Base-by-base conservation (phyloP, 2,329 filamentous ascomycete species). In the Fusarium globosum region DNA sequence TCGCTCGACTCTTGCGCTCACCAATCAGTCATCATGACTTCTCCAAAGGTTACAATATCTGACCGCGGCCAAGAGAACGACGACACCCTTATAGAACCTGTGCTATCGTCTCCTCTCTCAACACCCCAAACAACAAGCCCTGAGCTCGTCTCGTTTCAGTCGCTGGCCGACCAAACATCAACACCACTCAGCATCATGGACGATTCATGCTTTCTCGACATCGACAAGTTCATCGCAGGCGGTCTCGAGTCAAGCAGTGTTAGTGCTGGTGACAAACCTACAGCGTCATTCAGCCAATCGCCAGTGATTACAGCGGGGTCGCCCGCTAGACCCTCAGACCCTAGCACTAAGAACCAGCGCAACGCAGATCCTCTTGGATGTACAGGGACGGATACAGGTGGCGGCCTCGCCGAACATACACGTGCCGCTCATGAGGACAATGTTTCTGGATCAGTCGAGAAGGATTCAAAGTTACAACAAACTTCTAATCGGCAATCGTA, bases 171-270 rank as follows among this genome's bases (percentile, higher is more conserved):
- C 58, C 77, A 77, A 57, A 79, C 63, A 43, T 70, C 71, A 58
- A 80, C 78, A 64, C 78, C 78, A 43, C 68, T 80, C 52, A 80
- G 78, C 55, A 75, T 78, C 57, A 69, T 80, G 57, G 74, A 79
- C 66, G 78, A 80, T 64, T 77, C 76, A 60, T 78, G 67, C 56
- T 72, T 68, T 46, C 48, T 66, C 41, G 71, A 68, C 23, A 45
- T 57, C 41, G 42, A 64, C 60, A 60, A 65, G 56, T 62, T 52
- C 39, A 75, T 66, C 43, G 57, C 61, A 42, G 58, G 36, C 52
- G 60, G 57, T 53, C 57, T 65, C 23, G 72, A 59, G 30, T 51
- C 62, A 52, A 60, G 41, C 38, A 62, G 64, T 66, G 62, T 63
- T 67, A 75, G 66, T 65, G 74, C 56, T 64, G 72, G 73, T 68